phyloP scores from a whole-genome alignment of 1,284 basidiomycete species.

The Apiotrichum brassicae region DNA sequence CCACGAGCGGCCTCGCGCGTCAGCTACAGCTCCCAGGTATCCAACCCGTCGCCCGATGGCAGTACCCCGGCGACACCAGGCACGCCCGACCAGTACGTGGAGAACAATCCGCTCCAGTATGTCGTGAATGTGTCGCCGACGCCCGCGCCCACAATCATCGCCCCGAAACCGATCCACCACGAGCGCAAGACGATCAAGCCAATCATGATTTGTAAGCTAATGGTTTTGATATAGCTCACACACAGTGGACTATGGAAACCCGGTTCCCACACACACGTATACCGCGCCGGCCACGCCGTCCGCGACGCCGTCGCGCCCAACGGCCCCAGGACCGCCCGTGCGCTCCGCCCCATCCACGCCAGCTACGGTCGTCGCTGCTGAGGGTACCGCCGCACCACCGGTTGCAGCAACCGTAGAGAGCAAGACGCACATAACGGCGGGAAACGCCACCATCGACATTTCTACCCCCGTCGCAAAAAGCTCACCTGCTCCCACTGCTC shows the following conservation, averaged over 20 bases:
- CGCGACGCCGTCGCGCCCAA: background rate
- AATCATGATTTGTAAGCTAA: conserved; percentile 2
- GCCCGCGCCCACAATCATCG: background rate
- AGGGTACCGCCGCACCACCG: too few relatives aligned
- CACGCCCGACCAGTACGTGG: background rate
- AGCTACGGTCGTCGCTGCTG: too few relatives aligned
- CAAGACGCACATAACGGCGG: too few relatives aligned
- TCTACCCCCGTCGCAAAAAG: too few relatives aligned
- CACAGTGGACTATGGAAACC: background rate
- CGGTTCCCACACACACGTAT: background rate
- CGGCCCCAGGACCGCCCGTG: background rate
- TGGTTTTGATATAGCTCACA: background rate
- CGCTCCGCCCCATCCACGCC: background rate
- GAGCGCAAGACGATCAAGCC: background rate
- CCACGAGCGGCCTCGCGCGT: background rate
- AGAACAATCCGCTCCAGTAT: background rate
- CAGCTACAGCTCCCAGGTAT: background rate
- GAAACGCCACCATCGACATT: too few relatives aligned
- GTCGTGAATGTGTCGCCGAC: background rate
- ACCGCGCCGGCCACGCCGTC: background rate
- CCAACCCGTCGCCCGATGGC: background rate
- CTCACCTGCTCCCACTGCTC: background rate
- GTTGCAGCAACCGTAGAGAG: too few relatives aligned
- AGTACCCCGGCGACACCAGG: background rate
- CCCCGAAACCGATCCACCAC: background rate